Evolutionary conservation across 2,329 filamentous ascomycete genomes (phyloP).

Genomic region (Aureobasidium pullulans): DNA sequence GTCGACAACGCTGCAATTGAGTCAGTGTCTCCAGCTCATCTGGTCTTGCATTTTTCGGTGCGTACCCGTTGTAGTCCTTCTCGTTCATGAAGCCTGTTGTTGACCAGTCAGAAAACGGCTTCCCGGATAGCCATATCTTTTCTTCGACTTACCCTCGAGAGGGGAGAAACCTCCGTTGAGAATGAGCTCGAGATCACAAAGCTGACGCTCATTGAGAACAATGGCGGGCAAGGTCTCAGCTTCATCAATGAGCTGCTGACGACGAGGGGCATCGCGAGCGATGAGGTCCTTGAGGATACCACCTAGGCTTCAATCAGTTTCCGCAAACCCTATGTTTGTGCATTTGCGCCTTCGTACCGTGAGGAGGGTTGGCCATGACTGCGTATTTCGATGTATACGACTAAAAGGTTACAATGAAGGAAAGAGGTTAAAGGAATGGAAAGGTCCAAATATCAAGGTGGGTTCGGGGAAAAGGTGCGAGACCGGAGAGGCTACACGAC

Average conservation of each 20-base stretch:
- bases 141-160: conserved; percentile 68
- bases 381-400: neutral
- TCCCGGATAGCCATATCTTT: conserved; percentile 14
- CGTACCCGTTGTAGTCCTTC: conserved; percentile 90
- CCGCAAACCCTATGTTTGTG: conserved; percentile 2
- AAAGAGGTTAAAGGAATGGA: conserved; percentile 7
- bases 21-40: conserved; percentile 24
- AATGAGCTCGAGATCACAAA: conserved; percentile 95
- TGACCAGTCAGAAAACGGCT: neutral
- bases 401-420: neutral
- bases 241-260: conserved; percentile 71
- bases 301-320: conserved; percentile 42
- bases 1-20: conserved; percentile 64
- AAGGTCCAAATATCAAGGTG: neutral
- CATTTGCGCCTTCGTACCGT: conserved; percentile 30
- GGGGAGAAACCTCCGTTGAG: conserved; percentile 97
- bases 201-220: conserved; percentile 81
- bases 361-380: conserved; percentile 45
- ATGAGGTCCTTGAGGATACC: conserved; percentile 97
- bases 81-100: conserved; percentile 84
- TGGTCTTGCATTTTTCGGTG: neutral
- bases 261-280: conserved; percentile 79
- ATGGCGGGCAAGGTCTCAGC: conserved; percentile 81
- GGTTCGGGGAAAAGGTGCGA: conserved; percentile 9
- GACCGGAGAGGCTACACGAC: conserved; percentile 1